Evolutionary conservation across 139 green algal species (phyloP), one percentile per base, ranked within the genome.

Genomic region (Klebsormidium nitens): DNA sequence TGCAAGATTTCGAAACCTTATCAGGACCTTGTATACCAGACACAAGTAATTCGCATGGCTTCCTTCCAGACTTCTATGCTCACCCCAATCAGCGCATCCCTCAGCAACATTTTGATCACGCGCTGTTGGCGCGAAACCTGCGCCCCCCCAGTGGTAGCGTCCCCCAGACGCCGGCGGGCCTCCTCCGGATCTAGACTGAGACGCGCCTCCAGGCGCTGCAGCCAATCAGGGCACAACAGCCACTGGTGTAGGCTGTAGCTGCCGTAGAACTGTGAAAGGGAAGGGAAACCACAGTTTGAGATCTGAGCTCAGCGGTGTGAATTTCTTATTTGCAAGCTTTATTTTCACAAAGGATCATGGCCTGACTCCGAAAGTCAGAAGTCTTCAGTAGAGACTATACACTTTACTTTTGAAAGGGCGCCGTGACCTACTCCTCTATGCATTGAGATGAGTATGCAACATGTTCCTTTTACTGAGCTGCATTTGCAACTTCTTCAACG

Each of bases 161-260:
- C 66, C 3, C 66, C 66, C 29, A 67, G 3, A 3, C 66, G 55
- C n/a, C n/a, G n/a, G 3, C 66, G 36, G 35, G 40, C 66, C 4
- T 52, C 58, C 31, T 74, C 62, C 66, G 72, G 23, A 5, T 50
- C 29, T 5, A 69, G 26, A 3, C 55, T 6, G 5, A 74, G 66
- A 3, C 58, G 29, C 6, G 55, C 52, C 34, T 74, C 66, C 56
- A 74, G 19, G 3, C 3, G 17, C 2, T 52, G 66, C 35, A 74
- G 56, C 66, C 66, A 74, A 74, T 74, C 56, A 31, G 6, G 37
- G 31, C 32, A 8, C 56, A 74, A 55, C 66, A 74, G 66, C 66
- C 66, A 74, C 48, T 74, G 66, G 11, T 66, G 66, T 26, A 74
- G 58, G 6, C 55, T 72, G 11, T 72, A 65, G 32, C 58, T 74